These are phyloP conservation scores for Pichia thaimueangensis DNA, from an alignment of 805 yeast genomes.

Conservation along the genomic window DNA sequence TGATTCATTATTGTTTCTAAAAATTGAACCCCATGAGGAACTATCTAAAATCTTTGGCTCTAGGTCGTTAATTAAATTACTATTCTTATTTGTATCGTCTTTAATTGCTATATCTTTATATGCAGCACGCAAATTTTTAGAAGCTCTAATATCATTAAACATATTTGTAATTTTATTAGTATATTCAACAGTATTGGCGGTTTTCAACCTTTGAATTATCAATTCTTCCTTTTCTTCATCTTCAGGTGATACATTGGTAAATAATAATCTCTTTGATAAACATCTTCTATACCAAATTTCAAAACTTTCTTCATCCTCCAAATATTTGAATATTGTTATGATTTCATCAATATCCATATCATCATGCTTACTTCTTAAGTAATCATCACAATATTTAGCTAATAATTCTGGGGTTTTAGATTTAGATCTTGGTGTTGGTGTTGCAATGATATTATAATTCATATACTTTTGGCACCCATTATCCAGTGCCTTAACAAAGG, in stretches of 20 bases:
- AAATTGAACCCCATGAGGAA: slow-evolving; percentile 28
- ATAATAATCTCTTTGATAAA: slow-evolving; percentile 80
- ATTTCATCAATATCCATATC: slow-evolving; percentile 81
- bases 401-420: slow-evolving; percentile 90
- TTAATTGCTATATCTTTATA: slow-evolving; percentile 24
- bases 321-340: slow-evolving; percentile 78
- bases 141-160: slow-evolving; percentile 90
- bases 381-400: slow-evolving; percentile 81
- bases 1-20: slow-evolving; percentile 31
- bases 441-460: slow-evolving; percentile 76
- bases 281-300: slow-evolving; percentile 87
- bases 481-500: slow-evolving; percentile 82
- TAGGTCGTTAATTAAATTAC: slow-evolving; percentile 23
- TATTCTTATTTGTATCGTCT: slow-evolving; percentile 9
- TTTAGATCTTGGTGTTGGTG: slow-evolving; percentile 47
- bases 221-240: slow-evolving; percentile 81
- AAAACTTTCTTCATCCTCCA: slow-evolving; percentile 92
- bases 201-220: slow-evolving; percentile 78
- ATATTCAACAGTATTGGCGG: slow-evolving; percentile 86
- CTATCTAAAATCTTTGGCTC: slow-evolving; percentile 31
- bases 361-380: slow-evolving; percentile 69
- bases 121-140: slow-evolving; percentile 60
- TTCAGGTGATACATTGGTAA: slow-evolving; percentile 67
- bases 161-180: slow-evolving; percentile 90
- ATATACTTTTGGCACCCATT: slow-evolving; percentile 81